Conservation (phyloP, 768 basidiomycete genomes). For the Termitomyces titanicus region DNA sequence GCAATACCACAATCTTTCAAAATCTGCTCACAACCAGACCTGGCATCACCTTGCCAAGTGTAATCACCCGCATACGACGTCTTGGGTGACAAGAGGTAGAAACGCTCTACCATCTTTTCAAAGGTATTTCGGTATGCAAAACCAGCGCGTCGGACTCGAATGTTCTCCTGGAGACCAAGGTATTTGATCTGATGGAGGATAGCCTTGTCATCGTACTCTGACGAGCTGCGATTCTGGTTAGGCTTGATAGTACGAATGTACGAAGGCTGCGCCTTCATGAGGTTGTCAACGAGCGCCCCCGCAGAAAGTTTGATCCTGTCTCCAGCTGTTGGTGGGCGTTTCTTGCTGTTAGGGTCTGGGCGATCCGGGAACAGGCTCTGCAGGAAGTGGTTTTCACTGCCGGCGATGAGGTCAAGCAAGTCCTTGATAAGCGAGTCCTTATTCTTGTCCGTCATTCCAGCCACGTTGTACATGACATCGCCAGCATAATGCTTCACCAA, state of each 20-base stretch:
- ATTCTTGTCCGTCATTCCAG: constrained; percentile 99
- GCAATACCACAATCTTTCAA: constrained; percentile 94
- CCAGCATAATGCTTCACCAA: constrained; percentile 96
- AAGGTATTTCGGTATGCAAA: constrained; percentile 99
- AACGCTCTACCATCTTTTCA: constrained; percentile 98
- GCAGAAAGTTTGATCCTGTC: constrained; percentile 99
- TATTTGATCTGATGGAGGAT: constrained; percentile 99
- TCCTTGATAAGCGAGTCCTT: constrained; percentile 97
- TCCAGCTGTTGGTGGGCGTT: constrained; percentile 94
- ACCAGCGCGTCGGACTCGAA: constrained; percentile 93
- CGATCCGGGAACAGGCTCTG: constrained; percentile 90
- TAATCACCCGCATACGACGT: constrained; percentile 99
- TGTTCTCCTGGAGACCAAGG: constrained; percentile 97
- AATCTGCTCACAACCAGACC: constrained; percentile 90
- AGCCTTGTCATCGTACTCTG: constrained; percentile 92
- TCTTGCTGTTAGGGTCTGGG: constrained; percentile 95
- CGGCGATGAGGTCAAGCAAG: constrained; percentile 81
- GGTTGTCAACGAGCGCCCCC: constrained; percentile 91
- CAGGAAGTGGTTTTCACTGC: constrained; percentile 80
- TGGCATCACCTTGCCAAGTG: constrained; percentile 88
- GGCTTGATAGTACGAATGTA: constrained; percentile 99
- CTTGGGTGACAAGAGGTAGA: constrained; percentile 91
- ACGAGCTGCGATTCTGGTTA: constrained; percentile 90
- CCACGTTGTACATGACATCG: constrained; percentile 96
- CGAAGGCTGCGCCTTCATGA: constrained; percentile 96